phyloP scores from a whole-genome alignment of 768 basidiomycete species.

The Collybia sordida region DNA sequence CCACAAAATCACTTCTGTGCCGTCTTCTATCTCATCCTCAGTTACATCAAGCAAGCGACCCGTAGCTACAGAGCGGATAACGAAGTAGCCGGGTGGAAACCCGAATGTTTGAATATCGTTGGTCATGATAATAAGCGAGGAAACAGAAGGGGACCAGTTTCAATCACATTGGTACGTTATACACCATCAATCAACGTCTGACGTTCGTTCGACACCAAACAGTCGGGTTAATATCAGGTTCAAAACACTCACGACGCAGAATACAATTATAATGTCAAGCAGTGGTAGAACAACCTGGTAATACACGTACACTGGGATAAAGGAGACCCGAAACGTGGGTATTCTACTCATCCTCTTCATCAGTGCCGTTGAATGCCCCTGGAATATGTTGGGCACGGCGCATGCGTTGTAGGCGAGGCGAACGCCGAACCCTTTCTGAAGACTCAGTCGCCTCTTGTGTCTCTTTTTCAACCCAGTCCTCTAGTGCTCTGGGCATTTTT shows the following conservation, averaged over 20 bases:
- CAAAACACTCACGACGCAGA: no score
- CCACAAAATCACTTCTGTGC: conserved; percentile 63
- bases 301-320: no score
- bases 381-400: conserved; percentile 12
- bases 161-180: no score
- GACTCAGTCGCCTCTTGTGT: conserved; percentile 20
- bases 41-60: conserved; percentile 59
- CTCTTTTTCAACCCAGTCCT: conserved; percentile 72
- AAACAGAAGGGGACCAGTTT: neutral
- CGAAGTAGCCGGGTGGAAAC: conserved; percentile 61
- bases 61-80: conserved; percentile 54
- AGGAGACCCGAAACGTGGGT: neutral
- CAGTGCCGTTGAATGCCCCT: conserved; percentile 20
- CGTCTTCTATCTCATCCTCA: conserved; percentile 54
- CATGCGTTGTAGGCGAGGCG: conserved; percentile 16
- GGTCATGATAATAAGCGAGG: conserved; percentile 16
- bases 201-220: neutral
- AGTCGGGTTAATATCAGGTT: neutral
- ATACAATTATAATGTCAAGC: no score
- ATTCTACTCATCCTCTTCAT: conserved; percentile 8
- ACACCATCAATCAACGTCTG: neutral
- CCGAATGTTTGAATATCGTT: conserved; percentile 34
- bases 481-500: conserved; percentile 63
- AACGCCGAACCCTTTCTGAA: conserved; percentile 19
- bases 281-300: no score